Conservation (phyloP, 1,139 yeast genomes). For the Nadsonia commutata region DNA sequence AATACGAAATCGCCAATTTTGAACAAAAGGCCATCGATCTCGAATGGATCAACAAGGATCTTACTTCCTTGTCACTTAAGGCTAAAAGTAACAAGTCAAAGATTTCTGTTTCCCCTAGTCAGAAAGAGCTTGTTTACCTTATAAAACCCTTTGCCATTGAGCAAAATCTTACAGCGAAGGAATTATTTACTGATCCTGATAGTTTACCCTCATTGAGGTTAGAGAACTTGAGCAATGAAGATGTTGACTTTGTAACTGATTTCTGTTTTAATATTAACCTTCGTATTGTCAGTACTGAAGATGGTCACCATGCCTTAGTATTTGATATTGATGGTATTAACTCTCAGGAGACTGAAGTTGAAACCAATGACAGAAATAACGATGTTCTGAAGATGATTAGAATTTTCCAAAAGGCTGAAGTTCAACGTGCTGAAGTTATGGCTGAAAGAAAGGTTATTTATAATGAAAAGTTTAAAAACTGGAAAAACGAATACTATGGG, state of each 20-base stretch:
- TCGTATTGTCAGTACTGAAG: conserved; percentile 14
- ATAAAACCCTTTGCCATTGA: conserved; percentile 14
- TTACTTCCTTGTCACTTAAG: conserved; percentile 66
- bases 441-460: conserved; percentile 53
- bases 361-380: conserved; percentile 18
- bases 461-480: conserved; percentile 53
- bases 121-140: conserved; percentile 29
- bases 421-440: conserved; percentile 48
- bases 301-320: conserved; percentile 11
- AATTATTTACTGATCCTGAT: conserved; percentile 5
- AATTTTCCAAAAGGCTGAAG: conserved; percentile 57
- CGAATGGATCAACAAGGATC: conserved; percentile 79
- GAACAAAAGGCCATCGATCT: conserved; percentile 64
- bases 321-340: conserved; percentile 60
- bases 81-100: conserved; percentile 27
- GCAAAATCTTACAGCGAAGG: conserved; percentile 1
- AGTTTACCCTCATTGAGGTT: conserved; percentile 8
- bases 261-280: conserved; percentile 11
- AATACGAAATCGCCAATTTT: conserved; percentile 41
- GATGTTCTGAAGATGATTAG: conserved; percentile 24
- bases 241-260: conserved; percentile 16
- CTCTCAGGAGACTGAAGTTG: conserved; percentile 43
- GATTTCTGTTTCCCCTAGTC: conserved; percentile 52
- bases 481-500: conserved; percentile 77
- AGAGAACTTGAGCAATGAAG: conserved; percentile 12